phyloP scores from a whole-genome alignment of 2,329 filamentous ascomycete genomes.

The Penicillium palitans region DNA sequence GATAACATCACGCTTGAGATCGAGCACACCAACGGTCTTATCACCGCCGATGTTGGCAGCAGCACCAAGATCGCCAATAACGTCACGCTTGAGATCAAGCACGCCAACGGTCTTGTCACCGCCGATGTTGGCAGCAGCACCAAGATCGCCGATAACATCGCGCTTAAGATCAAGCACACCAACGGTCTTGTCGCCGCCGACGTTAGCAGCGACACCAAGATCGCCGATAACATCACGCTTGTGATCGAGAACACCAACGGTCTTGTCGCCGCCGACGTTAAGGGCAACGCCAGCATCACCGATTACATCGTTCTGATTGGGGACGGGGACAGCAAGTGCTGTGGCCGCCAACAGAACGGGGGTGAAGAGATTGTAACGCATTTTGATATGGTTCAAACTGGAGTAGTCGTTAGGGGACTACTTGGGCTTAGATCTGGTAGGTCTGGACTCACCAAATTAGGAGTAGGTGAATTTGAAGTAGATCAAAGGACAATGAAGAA shows the following conservation, averaged over 20 bases:
- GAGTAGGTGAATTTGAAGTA: background rate
- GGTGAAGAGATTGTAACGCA: conserved; percentile 10
- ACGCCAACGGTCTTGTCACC: too few relatives aligned
- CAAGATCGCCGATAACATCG: too few relatives aligned
- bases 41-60: too few relatives aligned
- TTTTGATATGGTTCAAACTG: background rate
- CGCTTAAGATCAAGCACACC: too few relatives aligned
- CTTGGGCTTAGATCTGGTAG: background rate
- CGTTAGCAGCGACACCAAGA: too few relatives aligned
- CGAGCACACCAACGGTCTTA: too few relatives aligned
- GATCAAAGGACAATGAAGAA: background rate
- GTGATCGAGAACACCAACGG: background rate
- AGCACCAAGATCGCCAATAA: too few relatives aligned
- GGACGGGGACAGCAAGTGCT: conserved; percentile 10
- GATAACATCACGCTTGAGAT: too few relatives aligned
- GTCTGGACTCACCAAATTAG: background rate
- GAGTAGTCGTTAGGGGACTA: background rate
- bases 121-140: too few relatives aligned
- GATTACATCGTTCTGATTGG: background rate
- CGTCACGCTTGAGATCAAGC: too few relatives aligned
- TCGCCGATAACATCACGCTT: conserved; percentile 2
- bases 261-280: background rate
- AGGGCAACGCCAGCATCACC: background rate
- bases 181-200: too few relatives aligned
- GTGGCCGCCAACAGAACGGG: conserved; percentile 5